These are phyloP conservation scores for Pestalotiopsis sp. DNA, from an alignment of 2,329 filamentous ascomycete species.

Conservation along the genomic window DNA sequence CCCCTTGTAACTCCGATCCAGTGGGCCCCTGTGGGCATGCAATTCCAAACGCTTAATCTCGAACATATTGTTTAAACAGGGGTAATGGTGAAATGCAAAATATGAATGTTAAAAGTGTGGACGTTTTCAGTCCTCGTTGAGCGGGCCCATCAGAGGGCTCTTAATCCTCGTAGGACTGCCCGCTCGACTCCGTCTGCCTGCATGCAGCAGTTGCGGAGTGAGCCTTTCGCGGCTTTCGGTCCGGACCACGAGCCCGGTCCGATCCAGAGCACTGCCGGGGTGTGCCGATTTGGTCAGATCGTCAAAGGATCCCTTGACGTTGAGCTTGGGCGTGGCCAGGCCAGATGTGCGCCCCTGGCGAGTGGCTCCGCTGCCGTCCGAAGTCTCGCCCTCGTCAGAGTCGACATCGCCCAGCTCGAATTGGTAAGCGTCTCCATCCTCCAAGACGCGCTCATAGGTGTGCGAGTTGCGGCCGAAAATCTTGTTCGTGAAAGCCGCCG, in stretches of 20 bases:
- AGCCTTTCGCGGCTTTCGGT: conserved; percentile 86
- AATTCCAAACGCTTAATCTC: neutral
- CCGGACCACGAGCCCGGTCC: conserved; percentile 74
- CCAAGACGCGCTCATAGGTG: conserved; percentile 80
- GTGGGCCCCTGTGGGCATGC: neutral
- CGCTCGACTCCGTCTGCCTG: conserved; percentile 57
- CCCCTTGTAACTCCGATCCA: conserved; percentile 3
- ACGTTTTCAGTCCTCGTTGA: conserved; percentile 40
- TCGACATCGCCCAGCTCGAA: conserved; percentile 76
- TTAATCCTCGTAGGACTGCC: conserved; percentile 60
- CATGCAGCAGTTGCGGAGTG: conserved; percentile 55
- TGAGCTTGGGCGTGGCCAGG: conserved; percentile 65
- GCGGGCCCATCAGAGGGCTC: conserved; percentile 54
- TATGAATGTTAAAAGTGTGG: conserved; percentile 16
- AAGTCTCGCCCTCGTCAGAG: conserved; percentile 63
- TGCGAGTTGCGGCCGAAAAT: conserved; percentile 60
- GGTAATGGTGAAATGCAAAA: conserved; percentile 12
- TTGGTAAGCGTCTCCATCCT: conserved; percentile 72
- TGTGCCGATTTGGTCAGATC: conserved; percentile 34
- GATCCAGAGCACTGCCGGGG: conserved; percentile 50
- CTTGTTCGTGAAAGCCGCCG: conserved; percentile 54
- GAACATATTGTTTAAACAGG: conserved; percentile 7
- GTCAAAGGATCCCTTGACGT: conserved; percentile 49
- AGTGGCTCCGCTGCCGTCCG: conserved; percentile 56
- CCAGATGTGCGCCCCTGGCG: conserved; percentile 63